Conservation (phyloP, 768 basidiomycete genomes). For the Pisolithus sp. region DNA sequence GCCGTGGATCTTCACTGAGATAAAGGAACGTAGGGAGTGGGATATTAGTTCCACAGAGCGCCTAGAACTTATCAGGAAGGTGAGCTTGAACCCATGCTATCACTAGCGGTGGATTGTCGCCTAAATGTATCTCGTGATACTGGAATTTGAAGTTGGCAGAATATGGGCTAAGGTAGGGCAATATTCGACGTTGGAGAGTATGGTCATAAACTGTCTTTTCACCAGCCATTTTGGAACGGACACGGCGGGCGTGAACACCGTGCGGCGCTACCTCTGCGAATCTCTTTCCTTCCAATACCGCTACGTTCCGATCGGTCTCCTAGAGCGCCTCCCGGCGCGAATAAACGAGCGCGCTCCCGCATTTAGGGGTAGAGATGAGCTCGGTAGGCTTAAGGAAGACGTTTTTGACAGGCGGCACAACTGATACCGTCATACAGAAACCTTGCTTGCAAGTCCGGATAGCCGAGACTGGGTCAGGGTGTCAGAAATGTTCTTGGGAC, state of each 20-base stretch:
- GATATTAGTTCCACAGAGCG: slow-evolving; percentile 84
- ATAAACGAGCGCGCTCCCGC: slow-evolving; percentile 91
- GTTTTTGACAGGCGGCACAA: neutral
- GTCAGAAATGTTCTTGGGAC: slow-evolving; percentile 92
- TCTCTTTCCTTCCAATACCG: slow-evolving; percentile 94
- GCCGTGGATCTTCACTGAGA: slow-evolving; percentile 93
- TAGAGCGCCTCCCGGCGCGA: slow-evolving; percentile 71
- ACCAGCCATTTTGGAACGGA: slow-evolving; percentile 78
- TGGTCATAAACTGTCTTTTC: too few species aligned
- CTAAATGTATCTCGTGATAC: neutral
- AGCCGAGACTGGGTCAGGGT: slow-evolving; percentile 89
- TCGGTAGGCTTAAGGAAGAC: slow-evolving; percentile 48
- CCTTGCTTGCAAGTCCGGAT: slow-evolving; percentile 71
- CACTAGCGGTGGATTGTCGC: neutral
- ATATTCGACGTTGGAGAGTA: neutral
- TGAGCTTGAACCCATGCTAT: slow-evolving; percentile 25
- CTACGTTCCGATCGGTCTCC: slow-evolving; percentile 88
- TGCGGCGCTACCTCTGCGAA: slow-evolving; percentile 91
- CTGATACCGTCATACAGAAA: slow-evolving; percentile 45
- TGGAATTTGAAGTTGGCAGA: slow-evolving; percentile 63
- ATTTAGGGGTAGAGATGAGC: slow-evolving; percentile 80
- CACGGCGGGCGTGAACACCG: slow-evolving; percentile 84
- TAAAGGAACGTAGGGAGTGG: slow-evolving; percentile 90
- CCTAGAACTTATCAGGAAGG: slow-evolving; percentile 71
- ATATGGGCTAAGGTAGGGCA: slow-evolving; percentile 67